A percentile compares a stretch with the other conserved stretches of the same genome.
phyloP scores from a whole-genome alignment of 2,329 filamentous ascomycete genomes.

The Colletotrichum tabaci region DNA sequence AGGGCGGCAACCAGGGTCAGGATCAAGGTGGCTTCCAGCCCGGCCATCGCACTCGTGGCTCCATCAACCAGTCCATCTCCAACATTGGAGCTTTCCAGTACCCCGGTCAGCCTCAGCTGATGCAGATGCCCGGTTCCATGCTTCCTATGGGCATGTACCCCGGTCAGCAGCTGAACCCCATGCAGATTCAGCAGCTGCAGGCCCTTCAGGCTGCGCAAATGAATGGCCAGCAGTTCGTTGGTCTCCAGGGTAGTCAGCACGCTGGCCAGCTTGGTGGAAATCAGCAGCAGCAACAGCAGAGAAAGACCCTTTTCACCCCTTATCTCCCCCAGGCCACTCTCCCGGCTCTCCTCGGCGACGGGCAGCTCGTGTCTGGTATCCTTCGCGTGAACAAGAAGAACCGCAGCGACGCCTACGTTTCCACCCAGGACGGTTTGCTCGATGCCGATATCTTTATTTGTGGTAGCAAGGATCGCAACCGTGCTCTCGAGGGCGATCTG shows the following conservation, averaged over 20 bases:
- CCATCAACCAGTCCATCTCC: conserved; percentile 86
- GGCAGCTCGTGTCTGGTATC: conserved; percentile 95
- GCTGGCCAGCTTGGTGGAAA: conserved; percentile 75
- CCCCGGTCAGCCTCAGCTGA: conserved; percentile 85
- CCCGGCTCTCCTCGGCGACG: conserved; percentile 90
- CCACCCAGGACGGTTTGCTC: conserved; percentile 86
- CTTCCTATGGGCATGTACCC: conserved; percentile 88
- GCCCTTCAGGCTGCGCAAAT: conserved; percentile 92
- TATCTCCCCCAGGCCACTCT: conserved; percentile 96
- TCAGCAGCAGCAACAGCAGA: conserved; percentile 88
- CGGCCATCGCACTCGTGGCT: conserved; percentile 88
- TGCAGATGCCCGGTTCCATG: conserved; percentile 89
- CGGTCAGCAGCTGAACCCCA: conserved; percentile 87
- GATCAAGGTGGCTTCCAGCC: conserved; percentile 89
- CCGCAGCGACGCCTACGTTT: conserved; percentile 97
- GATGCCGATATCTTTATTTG: conserved; percentile 99
- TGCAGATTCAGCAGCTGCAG: conserved; percentile 92
- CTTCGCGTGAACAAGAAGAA: conserved; percentile 99
- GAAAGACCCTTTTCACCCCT: conserved; percentile 98
- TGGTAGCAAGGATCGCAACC: conserved; percentile 98
- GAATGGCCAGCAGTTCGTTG: conserved; percentile 81
- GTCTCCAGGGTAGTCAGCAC: conserved; percentile 80
- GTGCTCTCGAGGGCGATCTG: conserved; percentile 94
- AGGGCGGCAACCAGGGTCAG: conserved; percentile 77
- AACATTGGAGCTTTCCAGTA: conserved; percentile 92